Evolutionary conservation across 148 eudicot genomes (phyloP).

Genomic region (Beta vulgaris): DNA sequence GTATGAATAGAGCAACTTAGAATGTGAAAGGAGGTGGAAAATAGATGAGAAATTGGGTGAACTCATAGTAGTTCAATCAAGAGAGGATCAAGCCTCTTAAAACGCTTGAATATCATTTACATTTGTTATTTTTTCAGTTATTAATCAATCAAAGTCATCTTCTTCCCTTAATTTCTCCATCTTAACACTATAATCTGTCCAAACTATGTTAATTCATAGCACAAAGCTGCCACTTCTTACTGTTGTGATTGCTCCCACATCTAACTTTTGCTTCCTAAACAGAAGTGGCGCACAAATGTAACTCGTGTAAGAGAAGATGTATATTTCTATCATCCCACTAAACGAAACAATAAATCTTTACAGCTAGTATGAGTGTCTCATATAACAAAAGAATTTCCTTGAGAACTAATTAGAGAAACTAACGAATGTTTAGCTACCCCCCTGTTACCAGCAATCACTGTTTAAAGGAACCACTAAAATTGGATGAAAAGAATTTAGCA

Average conservation of each 20-base stretch:
- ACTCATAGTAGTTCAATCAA: too few species aligned
- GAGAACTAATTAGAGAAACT: background rate
- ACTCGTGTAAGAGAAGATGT: background rate
- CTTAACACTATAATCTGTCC: background rate
- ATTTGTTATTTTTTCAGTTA: too few species aligned
- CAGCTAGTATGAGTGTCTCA: background rate
- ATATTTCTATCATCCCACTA: background rate
- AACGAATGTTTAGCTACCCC: background rate
- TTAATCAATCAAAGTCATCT: background rate
- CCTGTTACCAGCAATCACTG: background rate
- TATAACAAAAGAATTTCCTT: background rate
- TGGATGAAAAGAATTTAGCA: background rate
- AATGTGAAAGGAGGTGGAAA: too few species aligned
- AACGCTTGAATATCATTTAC: too few species aligned
- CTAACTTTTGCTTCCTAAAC: background rate
- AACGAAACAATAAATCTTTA: background rate
- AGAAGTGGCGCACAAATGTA: background rate
- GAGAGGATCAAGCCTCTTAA: too few species aligned
- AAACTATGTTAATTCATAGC: background rate
- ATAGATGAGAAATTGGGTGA: too few species aligned
- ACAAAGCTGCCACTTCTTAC: background rate
- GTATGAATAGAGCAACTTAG: too few species aligned
- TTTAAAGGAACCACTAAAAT: background rate
- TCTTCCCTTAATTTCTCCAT: too few species aligned
- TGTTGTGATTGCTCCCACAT: background rate